A percentile compares a stretch with the other conserved stretches of the same genome.
Evolutionary conservation across 768 basidiomycete species (phyloP).

Genomic region (Albatrellus ellisii): DNA sequence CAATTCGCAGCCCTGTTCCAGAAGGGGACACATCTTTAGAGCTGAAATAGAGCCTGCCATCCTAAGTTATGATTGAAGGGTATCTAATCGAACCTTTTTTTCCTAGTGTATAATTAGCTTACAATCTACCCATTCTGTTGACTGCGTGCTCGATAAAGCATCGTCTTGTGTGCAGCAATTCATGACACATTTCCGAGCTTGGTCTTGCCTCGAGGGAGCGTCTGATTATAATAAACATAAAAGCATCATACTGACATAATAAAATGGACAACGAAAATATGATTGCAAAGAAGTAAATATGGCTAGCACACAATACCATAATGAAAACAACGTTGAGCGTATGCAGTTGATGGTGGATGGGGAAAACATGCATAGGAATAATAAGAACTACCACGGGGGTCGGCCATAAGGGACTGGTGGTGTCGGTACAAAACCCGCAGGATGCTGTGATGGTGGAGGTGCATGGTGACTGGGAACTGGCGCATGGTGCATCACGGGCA

Average conservation of each 20-base stretch:
- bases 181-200: too few relatives aligned
- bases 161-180: background rate
- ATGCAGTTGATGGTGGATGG: background rate
- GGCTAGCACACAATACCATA: constrained; percentile 1
- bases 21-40: too few relatives aligned
- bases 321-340: constrained; percentile 3
- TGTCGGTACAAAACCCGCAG: constrained; percentile 27
- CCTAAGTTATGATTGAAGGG: too few relatives aligned
- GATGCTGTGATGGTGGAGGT: constrained; percentile 8
- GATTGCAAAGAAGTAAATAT: background rate
- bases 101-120: background rate
- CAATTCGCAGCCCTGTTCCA: too few relatives aligned
- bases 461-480: constrained; percentile 9
- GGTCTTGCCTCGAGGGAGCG: too few relatives aligned
- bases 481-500: constrained; percentile 28
- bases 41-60: too few relatives aligned
- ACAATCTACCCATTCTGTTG: background rate
- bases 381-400: constrained; percentile 31
- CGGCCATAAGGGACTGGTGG: constrained; percentile 31
- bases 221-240: too few relatives aligned
- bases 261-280: background rate
- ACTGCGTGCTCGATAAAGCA: background rate
- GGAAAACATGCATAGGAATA: constrained; percentile 6
- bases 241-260: too few relatives aligned
- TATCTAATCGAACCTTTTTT: too few relatives aligned